Base-by-base conservation (phyloP, 2,329 filamentous ascomycete species). In the Aureobasidium sp. region DNA sequence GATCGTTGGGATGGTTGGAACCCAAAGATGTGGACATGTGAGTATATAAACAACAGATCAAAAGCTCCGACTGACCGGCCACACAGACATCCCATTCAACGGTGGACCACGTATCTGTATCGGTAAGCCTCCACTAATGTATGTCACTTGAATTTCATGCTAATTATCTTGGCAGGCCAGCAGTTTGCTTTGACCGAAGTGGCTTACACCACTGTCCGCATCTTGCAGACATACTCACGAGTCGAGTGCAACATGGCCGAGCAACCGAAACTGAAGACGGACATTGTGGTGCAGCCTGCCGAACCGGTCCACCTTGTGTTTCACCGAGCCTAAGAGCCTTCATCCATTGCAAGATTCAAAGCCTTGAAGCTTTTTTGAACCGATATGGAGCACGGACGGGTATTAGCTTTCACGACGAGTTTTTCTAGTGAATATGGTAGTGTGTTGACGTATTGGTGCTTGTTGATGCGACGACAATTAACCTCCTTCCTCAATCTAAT, bases 111-210 rank as follows among this genome's bases (percentile, higher is more conserved):
- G 79, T 1, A 79, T 80, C n/a, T 81, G 79, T 63, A 76, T 81
- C 39, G 61, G 59, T 56, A n/a, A 37, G 59, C 53, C 15, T 3
- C 13, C 20, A 17, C 27, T 17, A 5, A 15, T 5, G 12, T 17
- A 13, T 27, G 15, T 20, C 12, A 20, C 12, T 12, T 2, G 53
- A 47, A 29, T 13, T 24, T 26, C n/a, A 4, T 32, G 20, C 29
- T 61, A 24, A 61, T 12, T 17, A 32, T 32, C 8, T 1, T 17
- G 8, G 27, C 24, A 62, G 79, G 79, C 0, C 78, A 80, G 71
- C 77, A 81, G 63, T 81, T 81, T 65, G 79, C 79, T 13, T 69
- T 81, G 29, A 80, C 78, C 0, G 79, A 81, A 66, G 77, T 81
- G 75, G 78, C 71, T 2, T 81, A 80, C 63, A 79, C 77, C 8